Base-by-base conservation (phyloP, 1,284 basidiomycete species). In the Ustilago curta region DNA sequence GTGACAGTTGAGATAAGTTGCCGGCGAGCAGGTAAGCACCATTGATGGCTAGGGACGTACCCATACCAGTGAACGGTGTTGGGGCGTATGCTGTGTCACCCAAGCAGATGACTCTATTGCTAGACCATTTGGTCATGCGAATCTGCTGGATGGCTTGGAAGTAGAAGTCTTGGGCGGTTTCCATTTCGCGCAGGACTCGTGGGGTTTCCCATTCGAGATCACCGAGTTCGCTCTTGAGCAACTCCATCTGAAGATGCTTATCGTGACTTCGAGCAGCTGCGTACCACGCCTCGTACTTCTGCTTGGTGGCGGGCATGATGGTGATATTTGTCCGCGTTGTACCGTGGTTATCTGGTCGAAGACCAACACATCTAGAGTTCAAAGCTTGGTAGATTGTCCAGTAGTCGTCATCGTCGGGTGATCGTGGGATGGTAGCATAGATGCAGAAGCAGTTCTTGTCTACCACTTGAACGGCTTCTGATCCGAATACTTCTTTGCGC, bases 71-170 rank as follows among this genome's bases (percentile, higher is more conserved):
- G 29, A 79, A 57, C 0, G 77, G 77, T 4, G 77, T 77, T 6
- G 79, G 77, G 3, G 64, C 63, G 51, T 76, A 76, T 0, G 75
- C 79, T 6, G 75, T 52, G 37, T 80, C 79, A 12, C 79, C 79
- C 1, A 79, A 12, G 25, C 71, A 71, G 23, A 79, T 70, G 25
- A 76, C 62, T 12, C 79, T 55, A 18, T 64, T 60, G 3, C 48
- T 59, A 43, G 49, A 51, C 79, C 79, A 80, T 35, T 45, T 61
- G 8, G 29, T 9, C 39, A 74, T 64, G n/a, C 69, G 66, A 32
- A 79, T 70, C 47, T 80, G 79, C 23, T 58, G 52, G 31, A 77
- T 45, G 1, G 60, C 61, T 27, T 73, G 65, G 18, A 80, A 62
- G 65, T 79, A 75, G n/a, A 79, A 57, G 35, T 80, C 75, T 5